phyloP scores from a whole-genome alignment of 2,329 filamentous ascomycete genomes.

The Beauveria pseudobassiana region DNA sequence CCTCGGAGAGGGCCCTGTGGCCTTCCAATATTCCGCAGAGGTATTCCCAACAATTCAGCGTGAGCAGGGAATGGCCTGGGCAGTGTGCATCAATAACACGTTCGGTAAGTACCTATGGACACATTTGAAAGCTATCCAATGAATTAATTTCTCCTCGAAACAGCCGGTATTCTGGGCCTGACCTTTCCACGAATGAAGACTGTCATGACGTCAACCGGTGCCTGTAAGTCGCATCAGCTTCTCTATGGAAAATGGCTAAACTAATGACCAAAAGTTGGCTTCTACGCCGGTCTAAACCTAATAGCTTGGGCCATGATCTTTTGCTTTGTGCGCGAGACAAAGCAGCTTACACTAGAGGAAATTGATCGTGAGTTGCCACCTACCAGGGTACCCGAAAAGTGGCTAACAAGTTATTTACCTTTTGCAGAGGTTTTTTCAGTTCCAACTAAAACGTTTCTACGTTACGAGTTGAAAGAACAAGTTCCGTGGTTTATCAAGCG shows the following conservation, averaged over 20 bases:
- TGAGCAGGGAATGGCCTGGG: conserved; percentile 60
- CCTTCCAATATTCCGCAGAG: conserved; percentile 58
- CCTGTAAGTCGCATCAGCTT: conserved; percentile 17
- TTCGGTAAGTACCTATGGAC: conserved; percentile 15
- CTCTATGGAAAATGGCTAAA: background rate
- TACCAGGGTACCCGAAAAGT: too few relatives aligned
- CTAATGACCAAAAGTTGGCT: conserved; percentile 19
- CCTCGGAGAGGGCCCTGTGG: conserved; percentile 53
- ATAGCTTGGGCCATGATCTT: conserved; percentile 38
- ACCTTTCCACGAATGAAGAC: conserved; percentile 41
- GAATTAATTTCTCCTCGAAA: background rate
- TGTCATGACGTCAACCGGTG: conserved; percentile 25
- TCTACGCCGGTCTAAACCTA: conserved; percentile 38
- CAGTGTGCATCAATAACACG: conserved; percentile 35
- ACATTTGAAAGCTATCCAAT: background rate
- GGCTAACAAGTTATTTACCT: background rate
- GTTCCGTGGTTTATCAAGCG: conserved; percentile 32
- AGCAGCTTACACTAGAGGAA: conserved; percentile 39
- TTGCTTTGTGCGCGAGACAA: conserved; percentile 39
- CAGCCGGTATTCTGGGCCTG: conserved; percentile 44
- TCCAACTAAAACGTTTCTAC: conserved; percentile 24
- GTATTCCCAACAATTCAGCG: conserved; percentile 60
- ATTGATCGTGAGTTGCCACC: conserved; percentile 18
- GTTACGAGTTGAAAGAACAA: conserved; percentile 25
- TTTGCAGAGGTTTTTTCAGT: conserved; percentile 25